Base-by-base conservation (phyloP, 2,329 filamentous ascomycete genomes). In the Dactylonectria macrodidyma region DNA sequence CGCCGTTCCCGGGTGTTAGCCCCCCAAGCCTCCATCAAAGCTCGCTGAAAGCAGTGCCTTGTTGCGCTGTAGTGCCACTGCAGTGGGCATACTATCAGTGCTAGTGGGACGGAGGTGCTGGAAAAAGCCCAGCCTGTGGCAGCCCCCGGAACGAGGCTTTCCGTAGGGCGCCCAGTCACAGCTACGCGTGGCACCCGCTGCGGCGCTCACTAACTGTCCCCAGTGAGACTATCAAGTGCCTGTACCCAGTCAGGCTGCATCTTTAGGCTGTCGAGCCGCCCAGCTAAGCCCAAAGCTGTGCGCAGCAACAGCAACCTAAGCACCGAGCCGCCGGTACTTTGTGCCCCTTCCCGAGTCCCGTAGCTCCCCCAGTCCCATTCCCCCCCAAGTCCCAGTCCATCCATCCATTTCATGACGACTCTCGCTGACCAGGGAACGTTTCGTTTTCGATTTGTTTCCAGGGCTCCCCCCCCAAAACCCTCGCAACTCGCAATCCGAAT, bases 371-470 rank as follows among this genome's bases (percentile, higher is more conserved):
- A 30, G 26, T 4, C 26, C 26, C 26, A 19, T 19, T 19, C 19
- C 19, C 19, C 19, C 19, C 19, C 19, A 19, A 19, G 19, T 3
- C 36, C 36, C 36, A 41, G 36, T 41, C n/a, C 3, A 9, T 47
- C 22, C 19, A n/a, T 16, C 24, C 11, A 51, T 26, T 51, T 56
- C 54, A 56, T 56, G 48, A 59, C 19, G 46, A 54, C 54, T 57
- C 56, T 36, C 50, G 61, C 66, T 56, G 57, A 61, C 66, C 61
- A 66, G 64, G 64, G 59, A 66, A 66, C 63, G 63, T 61, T 62
- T 66, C 63, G 63, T 61, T 66, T 66, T 66, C 63, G 57, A 66
- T 57, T 62, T 59, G 63, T 62, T 66, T 66, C 63, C 54, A 57
- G 63, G 44, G 58, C 56, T n/a, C 41, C 52, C 51, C 52, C 51